Evolutionary conservation across 768 basidiomycete species (phyloP).

Genomic region (Podaxis sp.): DNA sequence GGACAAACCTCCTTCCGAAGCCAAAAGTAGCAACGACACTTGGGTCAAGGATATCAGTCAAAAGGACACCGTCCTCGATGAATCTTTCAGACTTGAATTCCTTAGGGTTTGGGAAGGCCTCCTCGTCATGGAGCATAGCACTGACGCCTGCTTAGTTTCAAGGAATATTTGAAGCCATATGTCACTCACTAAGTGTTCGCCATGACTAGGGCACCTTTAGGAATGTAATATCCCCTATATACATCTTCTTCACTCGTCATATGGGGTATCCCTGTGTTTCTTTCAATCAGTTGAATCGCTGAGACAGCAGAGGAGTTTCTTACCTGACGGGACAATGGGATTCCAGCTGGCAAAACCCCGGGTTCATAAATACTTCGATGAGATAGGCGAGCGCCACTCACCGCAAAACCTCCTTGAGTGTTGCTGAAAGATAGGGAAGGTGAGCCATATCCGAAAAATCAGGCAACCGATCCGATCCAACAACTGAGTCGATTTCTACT

Average conservation of each 20-base stretch:
- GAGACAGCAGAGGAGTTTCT: not conserved
- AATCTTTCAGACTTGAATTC: conserved; percentile 31
- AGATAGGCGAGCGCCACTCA: conserved; percentile 19
- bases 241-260: conserved; percentile 13
- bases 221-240: conserved; percentile 18
- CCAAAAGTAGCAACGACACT: conserved; percentile 18
- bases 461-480: conserved; percentile 22
- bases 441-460: conserved; percentile 21
- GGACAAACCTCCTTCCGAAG: conserved; percentile 20
- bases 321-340: conserved; percentile 24
- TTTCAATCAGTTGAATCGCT: not conserved
- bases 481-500: conserved; percentile 26
- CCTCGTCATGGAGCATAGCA: conserved; percentile 34
- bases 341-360: not conserved
- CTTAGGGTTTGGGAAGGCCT: conserved; percentile 31
- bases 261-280: conserved; percentile 13
- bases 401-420: conserved; percentile 24
- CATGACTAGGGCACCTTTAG: conserved; percentile 13
- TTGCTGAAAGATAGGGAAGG: conserved; percentile 23
- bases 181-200: conserved; percentile 13
- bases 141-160: conserved; percentile 14
- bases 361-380: not conserved
- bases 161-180: not conserved
- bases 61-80: conserved; percentile 18
- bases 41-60: conserved; percentile 10